phyloP scores from a whole-genome alignment of 257 asterid genomes.

The Solanum piurae region DNA sequence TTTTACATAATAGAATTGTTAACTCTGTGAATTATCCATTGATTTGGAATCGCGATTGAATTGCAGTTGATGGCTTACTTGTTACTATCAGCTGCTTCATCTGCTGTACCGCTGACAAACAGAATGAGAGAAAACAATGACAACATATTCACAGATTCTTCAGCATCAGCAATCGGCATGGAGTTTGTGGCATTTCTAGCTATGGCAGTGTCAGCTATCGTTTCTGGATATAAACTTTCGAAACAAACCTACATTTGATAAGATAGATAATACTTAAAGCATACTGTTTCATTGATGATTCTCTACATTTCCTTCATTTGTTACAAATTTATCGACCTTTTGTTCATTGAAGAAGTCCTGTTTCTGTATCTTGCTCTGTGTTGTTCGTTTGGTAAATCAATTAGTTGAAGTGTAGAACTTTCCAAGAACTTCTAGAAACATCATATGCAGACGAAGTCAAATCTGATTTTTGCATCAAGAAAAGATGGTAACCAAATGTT shows the following conservation, averaged over 20 bases:
- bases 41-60: neutral
- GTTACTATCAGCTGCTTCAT: conserved; percentile 76
- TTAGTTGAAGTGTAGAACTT: neutral
- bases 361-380: neutral
- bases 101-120: conserved; percentile 86
- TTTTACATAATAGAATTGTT: neutral
- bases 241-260: conserved; percentile 59
- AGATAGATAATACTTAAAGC: neutral
- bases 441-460: neutral
- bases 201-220: conserved; percentile 54
- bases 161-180: conserved; percentile 79
- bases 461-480: neutral
- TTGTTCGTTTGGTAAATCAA: neutral
- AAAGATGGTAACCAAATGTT: neutral
- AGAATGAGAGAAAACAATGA: conserved; percentile 63
- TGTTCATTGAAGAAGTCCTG: neutral
- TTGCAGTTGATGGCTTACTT: conserved; percentile 70
- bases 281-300: neutral
- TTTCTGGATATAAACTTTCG: conserved; percentile 83
- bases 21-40: neutral
- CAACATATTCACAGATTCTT: conserved; percentile 82
- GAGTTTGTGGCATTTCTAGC: conserved; percentile 71
- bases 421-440: neutral
- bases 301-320: conserved; percentile 5
- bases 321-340: neutral